phyloP scores from a whole-genome alignment of 805 yeast genomes.

The Cyberlindnera meyerae region DNA sequence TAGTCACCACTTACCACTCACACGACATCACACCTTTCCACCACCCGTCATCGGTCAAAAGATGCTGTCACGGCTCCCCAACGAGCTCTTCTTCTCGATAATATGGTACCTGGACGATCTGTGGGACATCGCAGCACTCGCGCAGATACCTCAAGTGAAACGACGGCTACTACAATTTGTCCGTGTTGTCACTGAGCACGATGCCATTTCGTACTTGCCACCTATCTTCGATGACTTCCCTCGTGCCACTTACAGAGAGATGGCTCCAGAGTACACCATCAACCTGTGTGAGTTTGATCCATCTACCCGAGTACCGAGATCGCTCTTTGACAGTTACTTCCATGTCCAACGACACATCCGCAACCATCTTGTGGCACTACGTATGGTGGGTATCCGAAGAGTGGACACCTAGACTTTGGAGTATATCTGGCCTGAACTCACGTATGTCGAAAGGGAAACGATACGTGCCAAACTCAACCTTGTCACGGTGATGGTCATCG shows the following conservation, averaged over 20 bases:
- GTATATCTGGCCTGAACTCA: constrained; percentile 11
- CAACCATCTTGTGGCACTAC: constrained; percentile 2
- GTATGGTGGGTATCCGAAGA: constrained; percentile 2
- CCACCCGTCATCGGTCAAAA: too few species aligned
- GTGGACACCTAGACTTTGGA: constrained; percentile 1
- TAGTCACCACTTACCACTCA: too few species aligned
- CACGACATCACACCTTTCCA: too few species aligned
- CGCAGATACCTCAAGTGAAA: constrained; percentile 3
- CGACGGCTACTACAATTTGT: constrained; percentile 1
- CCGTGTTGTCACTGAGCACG: constrained; percentile 1
- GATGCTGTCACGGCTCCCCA: constrained; percentile 6
- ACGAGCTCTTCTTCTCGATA: constrained; percentile 6
- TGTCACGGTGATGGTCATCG: constrained; percentile 1
- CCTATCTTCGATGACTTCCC: constrained; percentile 5
- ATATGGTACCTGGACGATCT: constrained; percentile 6
- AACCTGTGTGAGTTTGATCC: constrained; percentile 9
- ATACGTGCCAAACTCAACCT: constrained; percentile 1
- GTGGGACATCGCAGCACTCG: constrained; percentile 3
- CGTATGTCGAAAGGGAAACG: constrained; percentile 7
- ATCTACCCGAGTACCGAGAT: constrained; percentile 1
- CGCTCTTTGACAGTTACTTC: constrained; percentile 3
- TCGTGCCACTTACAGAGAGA: not conserved
- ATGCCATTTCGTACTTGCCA: not conserved
- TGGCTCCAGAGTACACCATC: constrained; percentile 9
- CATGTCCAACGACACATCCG: constrained; percentile 3